These are phyloP conservation scores for Annulohypoxylon stygium DNA, from an alignment of 495 filamentous ascomycete species.

Conservation along the genomic window DNA sequence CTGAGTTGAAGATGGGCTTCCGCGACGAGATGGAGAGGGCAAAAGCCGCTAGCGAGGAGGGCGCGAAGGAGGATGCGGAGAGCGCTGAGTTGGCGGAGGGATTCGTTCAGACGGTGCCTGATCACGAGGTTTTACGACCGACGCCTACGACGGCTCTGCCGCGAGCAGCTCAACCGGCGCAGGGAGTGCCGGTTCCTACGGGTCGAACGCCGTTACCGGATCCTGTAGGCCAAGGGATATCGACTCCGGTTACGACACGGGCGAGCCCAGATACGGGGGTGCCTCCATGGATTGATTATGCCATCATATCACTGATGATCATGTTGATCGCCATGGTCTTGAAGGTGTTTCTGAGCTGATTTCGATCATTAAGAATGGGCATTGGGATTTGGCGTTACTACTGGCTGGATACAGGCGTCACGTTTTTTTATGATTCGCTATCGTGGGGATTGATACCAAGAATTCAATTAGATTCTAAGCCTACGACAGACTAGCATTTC, in stretches of 20 bases:
- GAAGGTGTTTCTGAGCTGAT: constrained; percentile 52
- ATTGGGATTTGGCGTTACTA: constrained; percentile 34
- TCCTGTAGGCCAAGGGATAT: constrained; percentile 19
- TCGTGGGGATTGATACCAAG: constrained; percentile 12
- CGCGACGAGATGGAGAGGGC: constrained; percentile 64
- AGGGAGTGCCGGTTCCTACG: constrained; percentile 54
- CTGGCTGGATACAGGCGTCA: constrained; percentile 20
- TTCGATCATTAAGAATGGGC: constrained; percentile 1
- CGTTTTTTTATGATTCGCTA: background rate
- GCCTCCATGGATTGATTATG: constrained; percentile 71
- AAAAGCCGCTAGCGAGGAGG: constrained; percentile 28
- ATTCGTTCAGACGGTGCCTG: constrained; percentile 61
- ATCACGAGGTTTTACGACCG: constrained; percentile 23
- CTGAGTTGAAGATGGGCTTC: constrained; percentile 70
- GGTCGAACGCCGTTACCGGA: constrained; percentile 54
- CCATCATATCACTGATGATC: constrained; percentile 67
- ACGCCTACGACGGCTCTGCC: constrained; percentile 21
- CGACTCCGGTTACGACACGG: constrained; percentile 18
- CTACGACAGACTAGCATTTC: background rate
- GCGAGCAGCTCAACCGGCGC: constrained; percentile 40
- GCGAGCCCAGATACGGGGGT: constrained; percentile 56
- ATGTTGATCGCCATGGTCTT: constrained; percentile 65
- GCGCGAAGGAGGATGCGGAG: constrained; percentile 51
- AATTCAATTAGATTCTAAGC: constrained; percentile 1
- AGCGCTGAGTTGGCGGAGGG: constrained; percentile 61